phyloP scores from a whole-genome alignment of 2,329 filamentous ascomycete species.

The Pseudogymnoascus sp. region DNA sequence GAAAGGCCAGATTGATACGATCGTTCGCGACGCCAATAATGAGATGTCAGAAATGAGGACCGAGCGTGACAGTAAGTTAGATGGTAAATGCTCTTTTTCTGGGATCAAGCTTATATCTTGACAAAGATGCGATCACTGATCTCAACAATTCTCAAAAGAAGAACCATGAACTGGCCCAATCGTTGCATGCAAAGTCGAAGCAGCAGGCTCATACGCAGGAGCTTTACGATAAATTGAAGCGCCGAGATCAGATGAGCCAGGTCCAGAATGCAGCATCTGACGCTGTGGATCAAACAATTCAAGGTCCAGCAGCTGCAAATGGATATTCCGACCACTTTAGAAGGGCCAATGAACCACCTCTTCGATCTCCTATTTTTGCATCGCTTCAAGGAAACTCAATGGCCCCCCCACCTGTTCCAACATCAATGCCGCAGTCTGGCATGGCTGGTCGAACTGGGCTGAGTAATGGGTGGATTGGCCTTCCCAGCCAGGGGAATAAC shows the following conservation, averaged over 20 bases:
- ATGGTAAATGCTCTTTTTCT: neutral
- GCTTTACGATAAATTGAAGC: constrained; percentile 54
- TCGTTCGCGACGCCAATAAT: constrained; percentile 66
- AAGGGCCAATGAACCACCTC: constrained; percentile 8
- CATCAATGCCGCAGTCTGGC: neutral
- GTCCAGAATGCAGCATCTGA: constrained; percentile 49
- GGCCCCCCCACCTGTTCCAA: neutral
- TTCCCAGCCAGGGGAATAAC: neutral
- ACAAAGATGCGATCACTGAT: constrained; percentile 34
- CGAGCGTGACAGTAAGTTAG: constrained; percentile 52
- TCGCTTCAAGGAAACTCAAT: neutral
- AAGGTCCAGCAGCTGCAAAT: constrained; percentile 25
- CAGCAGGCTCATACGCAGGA: constrained; percentile 63
- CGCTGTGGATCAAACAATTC: constrained; percentile 37
- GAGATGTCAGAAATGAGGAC: constrained; percentile 62
- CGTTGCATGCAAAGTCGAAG: constrained; percentile 63
- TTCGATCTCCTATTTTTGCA: neutral
- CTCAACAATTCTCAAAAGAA: constrained; percentile 59
- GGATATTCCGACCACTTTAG: constrained; percentile 22
- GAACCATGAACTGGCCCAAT: constrained; percentile 62
- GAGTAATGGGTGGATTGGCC: neutral
- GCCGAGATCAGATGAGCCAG: constrained; percentile 46
- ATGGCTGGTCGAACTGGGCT: neutral
- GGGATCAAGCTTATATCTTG: neutral
- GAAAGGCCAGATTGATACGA: constrained; percentile 61